Percentiles rank a stretch among this genome's conserved stretches.
These are phyloP conservation scores for Pezicula radicicola DNA, from an alignment of 2,329 filamentous ascomycete species.

Conservation along the genomic window DNA sequence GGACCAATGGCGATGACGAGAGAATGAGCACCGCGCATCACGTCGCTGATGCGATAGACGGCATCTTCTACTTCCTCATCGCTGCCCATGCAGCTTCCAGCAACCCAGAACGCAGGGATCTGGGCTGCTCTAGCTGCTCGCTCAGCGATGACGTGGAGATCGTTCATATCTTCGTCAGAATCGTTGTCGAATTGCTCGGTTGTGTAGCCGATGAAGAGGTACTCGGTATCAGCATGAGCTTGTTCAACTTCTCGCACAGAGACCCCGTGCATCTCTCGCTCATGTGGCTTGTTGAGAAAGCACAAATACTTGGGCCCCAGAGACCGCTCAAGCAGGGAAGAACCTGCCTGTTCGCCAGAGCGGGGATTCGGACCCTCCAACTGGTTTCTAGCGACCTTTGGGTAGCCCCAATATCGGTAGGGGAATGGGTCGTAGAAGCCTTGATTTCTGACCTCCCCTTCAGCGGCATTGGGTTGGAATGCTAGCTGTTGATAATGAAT, in stretches of 20 bases:
- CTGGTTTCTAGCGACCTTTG: background rate
- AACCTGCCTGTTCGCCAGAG: background rate
- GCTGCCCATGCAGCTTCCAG: constrained; percentile 8
- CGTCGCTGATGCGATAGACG: constrained; percentile 16
- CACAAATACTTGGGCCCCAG: background rate
- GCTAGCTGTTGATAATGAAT: too few species aligned
- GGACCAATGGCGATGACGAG: constrained; percentile 3
- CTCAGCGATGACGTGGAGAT: background rate
- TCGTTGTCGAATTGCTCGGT: constrained; percentile 3
- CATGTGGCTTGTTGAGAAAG: background rate
- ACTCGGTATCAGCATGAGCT: constrained; percentile 1
- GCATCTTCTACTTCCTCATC: constrained; percentile 8
- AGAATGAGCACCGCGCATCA: constrained; percentile 12
- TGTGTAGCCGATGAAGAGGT: constrained; percentile 7
- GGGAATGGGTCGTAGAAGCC: background rate
- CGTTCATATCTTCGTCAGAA: background rate
- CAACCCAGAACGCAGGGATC: constrained; percentile 11
- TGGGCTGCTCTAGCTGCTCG: background rate
- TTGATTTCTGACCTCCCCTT: too few species aligned
- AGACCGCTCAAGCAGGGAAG: background rate
- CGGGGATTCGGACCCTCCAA: background rate
- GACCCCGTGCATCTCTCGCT: too few species aligned
- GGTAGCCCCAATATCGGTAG: background rate
- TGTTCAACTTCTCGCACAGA: too few species aligned
- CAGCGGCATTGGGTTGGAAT: too few species aligned